Conservation (phyloP, 1,139 yeast species). For the Geotrichum aggregatum region DNA sequence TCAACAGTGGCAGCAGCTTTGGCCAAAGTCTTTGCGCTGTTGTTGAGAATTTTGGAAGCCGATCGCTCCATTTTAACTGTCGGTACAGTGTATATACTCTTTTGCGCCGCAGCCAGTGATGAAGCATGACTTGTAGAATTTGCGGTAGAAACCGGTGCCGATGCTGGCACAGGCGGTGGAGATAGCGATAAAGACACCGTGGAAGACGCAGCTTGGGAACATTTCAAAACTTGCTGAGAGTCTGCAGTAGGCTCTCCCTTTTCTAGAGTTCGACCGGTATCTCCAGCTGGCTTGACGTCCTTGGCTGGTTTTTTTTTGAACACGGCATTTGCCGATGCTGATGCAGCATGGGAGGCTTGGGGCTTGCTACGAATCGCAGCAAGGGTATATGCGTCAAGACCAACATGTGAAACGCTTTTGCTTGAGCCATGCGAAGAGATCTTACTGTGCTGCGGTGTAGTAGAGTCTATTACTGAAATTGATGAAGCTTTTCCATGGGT, state of each 20-base stretch:
- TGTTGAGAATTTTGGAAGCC: neutral
- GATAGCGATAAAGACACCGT: neutral
- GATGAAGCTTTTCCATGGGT: slow-evolving; percentile 1
- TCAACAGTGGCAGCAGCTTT: slow-evolving; percentile 5
- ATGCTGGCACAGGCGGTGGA: neutral
- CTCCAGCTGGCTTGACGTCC: neutral
- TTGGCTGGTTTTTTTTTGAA: slow-evolving; percentile 1
- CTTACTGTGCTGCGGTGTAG: neutral
- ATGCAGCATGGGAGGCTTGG: neutral
- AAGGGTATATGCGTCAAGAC: neutral
- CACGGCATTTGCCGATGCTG: slow-evolving; percentile 15
- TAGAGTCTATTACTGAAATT: neutral
- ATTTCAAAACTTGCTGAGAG: neutral
- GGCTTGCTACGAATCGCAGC: neutral
- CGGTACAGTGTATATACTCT: slow-evolving; percentile 10
- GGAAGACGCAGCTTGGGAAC: neutral
- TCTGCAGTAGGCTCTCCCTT: neutral
- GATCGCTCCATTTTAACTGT: slow-evolving; percentile 3
- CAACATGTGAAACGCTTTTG: neutral
- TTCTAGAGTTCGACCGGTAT: neutral
- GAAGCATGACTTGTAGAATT: slow-evolving; percentile 2
- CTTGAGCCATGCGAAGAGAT: neutral
- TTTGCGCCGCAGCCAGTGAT: slow-evolving; percentile 13
- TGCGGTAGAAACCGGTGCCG: neutral
- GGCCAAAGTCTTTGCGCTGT: neutral